Percentiles rank a stretch among this genome's conserved stretches.
Evolutionary conservation across 768 basidiomycete genomes (phyloP).

Genomic region (Coprinopsis sp.): DNA sequence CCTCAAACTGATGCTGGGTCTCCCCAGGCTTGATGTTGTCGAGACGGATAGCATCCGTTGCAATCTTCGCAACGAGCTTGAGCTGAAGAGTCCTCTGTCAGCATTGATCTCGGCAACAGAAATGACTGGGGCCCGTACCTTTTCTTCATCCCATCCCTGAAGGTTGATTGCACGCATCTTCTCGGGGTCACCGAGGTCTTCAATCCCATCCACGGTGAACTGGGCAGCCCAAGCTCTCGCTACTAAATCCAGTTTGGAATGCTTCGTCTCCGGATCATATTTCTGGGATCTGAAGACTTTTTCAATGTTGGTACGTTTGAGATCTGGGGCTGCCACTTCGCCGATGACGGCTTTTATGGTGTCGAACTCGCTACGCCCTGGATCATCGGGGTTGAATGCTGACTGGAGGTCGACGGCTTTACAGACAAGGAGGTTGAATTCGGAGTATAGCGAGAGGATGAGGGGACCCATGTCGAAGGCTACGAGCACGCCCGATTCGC

Average conservation of each 20-base stretch:
- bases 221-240: slow-evolving; percentile 49
- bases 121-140: not conserved
- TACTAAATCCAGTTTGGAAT: slow-evolving; percentile 32
- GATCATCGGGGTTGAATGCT: slow-evolving; percentile 31
- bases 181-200: slow-evolving; percentile 38
- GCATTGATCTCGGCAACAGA: not conserved
- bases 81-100: slow-evolving; percentile 19
- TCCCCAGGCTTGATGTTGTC: slow-evolving; percentile 43
- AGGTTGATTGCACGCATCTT: slow-evolving; percentile 44
- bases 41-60: slow-evolving; percentile 40
- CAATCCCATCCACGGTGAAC: slow-evolving; percentile 37
- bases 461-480: slow-evolving; percentile 54
- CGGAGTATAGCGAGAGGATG: slow-evolving; percentile 42
- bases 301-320: slow-evolving; percentile 34
- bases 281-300: slow-evolving; percentile 32
- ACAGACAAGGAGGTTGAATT: slow-evolving; percentile 37
- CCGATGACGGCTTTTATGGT: slow-evolving; percentile 41
- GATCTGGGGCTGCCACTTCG: slow-evolving; percentile 21
- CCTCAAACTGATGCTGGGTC: slow-evolving; percentile 38
- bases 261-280: slow-evolving; percentile 28
- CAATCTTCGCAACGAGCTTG: slow-evolving; percentile 40
- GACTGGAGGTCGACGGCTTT: slow-evolving; percentile 59
- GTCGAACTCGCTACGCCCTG: slow-evolving; percentile 36
- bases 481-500: slow-evolving; percentile 37
- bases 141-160: slow-evolving; percentile 19